Conservation (phyloP, 2,329 filamentous ascomycete species). For the Paecilomyces dactylethromorphus region DNA sequence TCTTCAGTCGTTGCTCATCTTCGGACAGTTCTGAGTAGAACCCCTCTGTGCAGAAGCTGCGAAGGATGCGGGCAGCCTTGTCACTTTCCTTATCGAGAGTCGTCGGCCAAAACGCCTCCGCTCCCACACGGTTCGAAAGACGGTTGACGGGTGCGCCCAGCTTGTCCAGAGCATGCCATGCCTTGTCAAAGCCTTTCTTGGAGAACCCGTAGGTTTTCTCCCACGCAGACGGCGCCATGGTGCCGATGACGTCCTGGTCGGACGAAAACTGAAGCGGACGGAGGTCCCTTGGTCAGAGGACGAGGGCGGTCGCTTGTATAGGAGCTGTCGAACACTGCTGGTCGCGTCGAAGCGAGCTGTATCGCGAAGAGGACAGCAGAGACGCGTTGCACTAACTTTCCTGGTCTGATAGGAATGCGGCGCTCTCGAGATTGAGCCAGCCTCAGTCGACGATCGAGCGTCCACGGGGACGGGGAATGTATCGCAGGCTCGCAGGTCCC, state of each 20-base stretch:
- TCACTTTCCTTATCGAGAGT: constrained; percentile 83
- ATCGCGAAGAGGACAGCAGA: neutral
- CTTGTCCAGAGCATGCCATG: constrained; percentile 62
- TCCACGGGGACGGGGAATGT: neutral
- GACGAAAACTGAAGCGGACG: neutral
- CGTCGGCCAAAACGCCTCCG: constrained; percentile 79
- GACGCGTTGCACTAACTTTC: neutral
- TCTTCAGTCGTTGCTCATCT: constrained; percentile 39
- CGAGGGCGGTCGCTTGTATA: neutral
- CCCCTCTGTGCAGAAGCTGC: constrained; percentile 80
- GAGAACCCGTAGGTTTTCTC: constrained; percentile 26
- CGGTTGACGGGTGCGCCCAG: constrained; percentile 71
- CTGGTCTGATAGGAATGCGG: neutral
- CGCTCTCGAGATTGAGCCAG: neutral
- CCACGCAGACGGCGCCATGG: constrained; percentile 49
- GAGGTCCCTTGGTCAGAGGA: constrained; percentile 6
- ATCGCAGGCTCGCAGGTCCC: neutral
- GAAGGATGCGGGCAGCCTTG: constrained; percentile 81
- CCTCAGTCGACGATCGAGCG: neutral
- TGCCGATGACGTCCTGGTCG: constrained; percentile 4
- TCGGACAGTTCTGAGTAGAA: constrained; percentile 58
- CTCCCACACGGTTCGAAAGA: constrained; percentile 72
- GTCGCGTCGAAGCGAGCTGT: neutral
- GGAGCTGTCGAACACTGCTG: neutral
- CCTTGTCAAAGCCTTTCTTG: constrained; percentile 68